phyloP scores from a whole-genome alignment of 805 yeast species.

The Lachancea meyersii region DNA sequence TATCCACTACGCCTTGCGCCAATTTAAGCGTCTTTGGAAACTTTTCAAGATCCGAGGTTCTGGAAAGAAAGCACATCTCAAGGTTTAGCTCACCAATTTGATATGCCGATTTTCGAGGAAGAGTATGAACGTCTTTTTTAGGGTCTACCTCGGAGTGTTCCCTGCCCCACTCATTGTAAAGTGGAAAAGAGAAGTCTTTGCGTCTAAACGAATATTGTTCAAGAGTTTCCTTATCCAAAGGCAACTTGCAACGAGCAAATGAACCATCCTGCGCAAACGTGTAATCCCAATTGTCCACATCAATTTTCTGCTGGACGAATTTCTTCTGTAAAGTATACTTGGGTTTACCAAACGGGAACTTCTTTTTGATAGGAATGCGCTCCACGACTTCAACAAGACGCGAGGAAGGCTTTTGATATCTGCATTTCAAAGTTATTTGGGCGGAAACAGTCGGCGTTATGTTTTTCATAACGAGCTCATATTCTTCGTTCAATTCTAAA shows the following conservation, averaged over 20 bases:
- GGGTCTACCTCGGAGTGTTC: slow-evolving; percentile 5
- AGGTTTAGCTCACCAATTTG: slow-evolving; percentile 61
- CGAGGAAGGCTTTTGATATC: slow-evolving; percentile 42
- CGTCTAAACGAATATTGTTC: slow-evolving; percentile 12
- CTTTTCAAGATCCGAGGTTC: slow-evolving; percentile 51
- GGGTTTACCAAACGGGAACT: slow-evolving; percentile 27
- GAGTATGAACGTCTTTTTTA: slow-evolving; percentile 9
- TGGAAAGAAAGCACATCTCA: slow-evolving; percentile 63
- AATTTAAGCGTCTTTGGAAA: slow-evolving; percentile 64
- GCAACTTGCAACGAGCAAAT: slow-evolving; percentile 71
- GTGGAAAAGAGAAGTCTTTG: slow-evolving; percentile 9
- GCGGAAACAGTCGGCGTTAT: slow-evolving; percentile 29
- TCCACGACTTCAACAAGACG: slow-evolving; percentile 57
- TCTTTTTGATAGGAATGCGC: slow-evolving; percentile 41
- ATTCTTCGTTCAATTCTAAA: slow-evolving; percentile 58
- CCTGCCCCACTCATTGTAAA: slow-evolving; percentile 71
- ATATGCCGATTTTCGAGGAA: slow-evolving; percentile 43
- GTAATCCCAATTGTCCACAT: slow-evolving; percentile 52
- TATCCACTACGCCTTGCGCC: slow-evolving; percentile 40
- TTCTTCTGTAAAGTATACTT: slow-evolving; percentile 37
- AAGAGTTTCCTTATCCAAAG: slow-evolving; percentile 23
- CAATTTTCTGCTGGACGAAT: slow-evolving; percentile 45
- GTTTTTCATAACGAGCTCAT: slow-evolving; percentile 55
- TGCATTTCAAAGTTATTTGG: slow-evolving; percentile 65
- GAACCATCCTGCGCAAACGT: slow-evolving; percentile 82